Percentiles rank a stretch among this genome's conserved stretches.
These are phyloP conservation scores for Saccharomycopsis javanensis DNA, from an alignment of 805 yeast genomes.

Conservation along the genomic window DNA sequence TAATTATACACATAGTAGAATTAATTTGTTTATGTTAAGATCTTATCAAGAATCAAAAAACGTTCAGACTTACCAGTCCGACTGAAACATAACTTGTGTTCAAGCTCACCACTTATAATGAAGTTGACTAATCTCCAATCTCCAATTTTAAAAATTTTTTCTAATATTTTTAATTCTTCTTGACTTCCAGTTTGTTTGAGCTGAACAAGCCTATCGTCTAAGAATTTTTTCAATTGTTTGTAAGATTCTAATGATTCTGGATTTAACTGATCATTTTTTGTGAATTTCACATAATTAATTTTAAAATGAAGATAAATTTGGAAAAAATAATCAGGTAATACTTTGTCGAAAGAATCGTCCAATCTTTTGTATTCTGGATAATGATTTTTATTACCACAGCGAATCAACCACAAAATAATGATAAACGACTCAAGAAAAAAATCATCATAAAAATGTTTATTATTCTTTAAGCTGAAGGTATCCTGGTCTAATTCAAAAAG, in stretches of 20 bases:
- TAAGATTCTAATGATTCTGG: neutral
- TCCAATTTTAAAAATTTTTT: conserved; percentile 3
- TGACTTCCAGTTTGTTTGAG: neutral
- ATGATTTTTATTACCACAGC: conserved; percentile 38
- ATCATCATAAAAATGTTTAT: neutral
- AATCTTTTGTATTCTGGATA: conserved; percentile 8
- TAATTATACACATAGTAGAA: neutral
- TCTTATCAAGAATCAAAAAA: conserved; percentile 1
- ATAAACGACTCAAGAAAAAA: conserved; percentile 25
- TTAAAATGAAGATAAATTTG: conserved; percentile 9
- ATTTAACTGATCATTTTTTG: neutral
- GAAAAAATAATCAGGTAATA: conserved; percentile 10
- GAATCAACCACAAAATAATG: conserved; percentile 51
- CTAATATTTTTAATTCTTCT: neutral
- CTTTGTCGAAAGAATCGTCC: conserved; percentile 4
- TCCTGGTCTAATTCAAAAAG: neutral
- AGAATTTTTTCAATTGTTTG: neutral
- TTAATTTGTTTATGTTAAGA: neutral
- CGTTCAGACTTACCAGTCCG: conserved; percentile 11
- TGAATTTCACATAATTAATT: neutral
- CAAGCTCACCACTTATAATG: conserved; percentile 4
- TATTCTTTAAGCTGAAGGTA: neutral
- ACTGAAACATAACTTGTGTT: conserved; percentile 3
- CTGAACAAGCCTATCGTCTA: neutral
- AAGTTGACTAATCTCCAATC: conserved; percentile 8